phyloP scores from a whole-genome alignment of 78 protist genomes.

The Chrysochromulina tobinii region DNA sequence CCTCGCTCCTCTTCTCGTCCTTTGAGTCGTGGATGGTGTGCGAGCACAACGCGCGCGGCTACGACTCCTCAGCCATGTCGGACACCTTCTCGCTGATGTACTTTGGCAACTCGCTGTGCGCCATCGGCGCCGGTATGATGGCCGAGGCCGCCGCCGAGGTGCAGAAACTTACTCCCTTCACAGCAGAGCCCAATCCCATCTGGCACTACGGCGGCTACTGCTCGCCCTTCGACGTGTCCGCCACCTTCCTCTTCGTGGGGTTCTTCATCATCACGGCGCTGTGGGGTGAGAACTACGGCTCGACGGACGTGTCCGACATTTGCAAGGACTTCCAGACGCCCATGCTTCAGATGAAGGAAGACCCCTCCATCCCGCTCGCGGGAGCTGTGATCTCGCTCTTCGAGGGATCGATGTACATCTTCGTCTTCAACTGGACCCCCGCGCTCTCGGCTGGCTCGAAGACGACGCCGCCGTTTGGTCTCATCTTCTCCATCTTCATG shows the following conservation, averaged over 20 bases:
- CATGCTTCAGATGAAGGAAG: neutral
- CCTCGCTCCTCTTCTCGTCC: constrained; percentile 87
- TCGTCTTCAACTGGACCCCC: constrained; percentile 95
- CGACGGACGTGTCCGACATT: neutral
- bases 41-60: constrained; percentile 46
- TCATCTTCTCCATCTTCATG: constrained; percentile 86
- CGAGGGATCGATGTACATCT: constrained; percentile 91
- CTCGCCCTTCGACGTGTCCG: constrained; percentile 83
- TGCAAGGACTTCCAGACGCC: neutral
- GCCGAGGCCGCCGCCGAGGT: constrained; percentile 46
- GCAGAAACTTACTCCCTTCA: neutral
- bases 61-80: neutral
- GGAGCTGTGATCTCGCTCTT: constrained; percentile 80
- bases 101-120: constrained; percentile 73
- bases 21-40: constrained; percentile 95
- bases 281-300: neutral
- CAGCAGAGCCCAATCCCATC: neutral
- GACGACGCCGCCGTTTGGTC: constrained; percentile 68
- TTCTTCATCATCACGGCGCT: neutral
- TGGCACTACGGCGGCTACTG: constrained; percentile 66
- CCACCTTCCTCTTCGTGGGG: neutral
- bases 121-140: constrained; percentile 81
- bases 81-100: constrained; percentile 79
- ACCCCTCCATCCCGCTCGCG: neutral
- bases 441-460: constrained; percentile 25